Percentiles rank a stretch among this genome's conserved stretches.
Conservation (phyloP, 768 basidiomycete genomes). For the Suillus paluster region DNA sequence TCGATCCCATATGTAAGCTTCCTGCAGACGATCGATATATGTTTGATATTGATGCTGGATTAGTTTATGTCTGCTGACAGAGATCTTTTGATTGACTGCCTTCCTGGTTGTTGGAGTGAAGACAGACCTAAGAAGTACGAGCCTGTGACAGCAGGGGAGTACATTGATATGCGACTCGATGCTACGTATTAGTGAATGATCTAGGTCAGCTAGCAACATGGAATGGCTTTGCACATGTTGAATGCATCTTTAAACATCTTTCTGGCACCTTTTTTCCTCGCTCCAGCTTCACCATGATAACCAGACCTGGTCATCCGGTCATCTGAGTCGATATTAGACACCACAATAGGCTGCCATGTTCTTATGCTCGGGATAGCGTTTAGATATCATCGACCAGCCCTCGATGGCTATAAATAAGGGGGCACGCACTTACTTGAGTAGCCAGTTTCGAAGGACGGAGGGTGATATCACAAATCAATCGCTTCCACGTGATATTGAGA, state of each 20-base stretch:
- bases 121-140: slow-evolving; percentile 54
- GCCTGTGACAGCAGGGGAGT: slow-evolving; percentile 45
- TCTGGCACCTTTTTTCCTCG: too few species aligned
- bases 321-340: too few species aligned
- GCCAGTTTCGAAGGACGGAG: background rate
- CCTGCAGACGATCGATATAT: background rate
- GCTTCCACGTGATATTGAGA: background rate
- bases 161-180: slow-evolving; percentile 44
- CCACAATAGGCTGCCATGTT: too few species aligned
- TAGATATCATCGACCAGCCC: too few species aligned
- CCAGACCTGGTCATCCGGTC: too few species aligned
- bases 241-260: too few species aligned
- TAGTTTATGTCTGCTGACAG: slow-evolving; percentile 37
- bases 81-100: slow-evolving; percentile 48
- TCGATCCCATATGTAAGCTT: slow-evolving; percentile 63
- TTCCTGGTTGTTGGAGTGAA: slow-evolving; percentile 55
- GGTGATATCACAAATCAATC: background rate
- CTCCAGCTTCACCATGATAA: too few species aligned
- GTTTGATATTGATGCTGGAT: slow-evolving; percentile 25
- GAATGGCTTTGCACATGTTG: too few species aligned
- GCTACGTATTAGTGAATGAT: slow-evolving; percentile 34
- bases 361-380: too few species aligned
- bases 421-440: too few species aligned
- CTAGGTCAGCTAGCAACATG: background rate
- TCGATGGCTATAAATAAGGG: too few species aligned